Conservation (phyloP, 352 stramenopile species). For the Globisporangium irregulare region DNA sequence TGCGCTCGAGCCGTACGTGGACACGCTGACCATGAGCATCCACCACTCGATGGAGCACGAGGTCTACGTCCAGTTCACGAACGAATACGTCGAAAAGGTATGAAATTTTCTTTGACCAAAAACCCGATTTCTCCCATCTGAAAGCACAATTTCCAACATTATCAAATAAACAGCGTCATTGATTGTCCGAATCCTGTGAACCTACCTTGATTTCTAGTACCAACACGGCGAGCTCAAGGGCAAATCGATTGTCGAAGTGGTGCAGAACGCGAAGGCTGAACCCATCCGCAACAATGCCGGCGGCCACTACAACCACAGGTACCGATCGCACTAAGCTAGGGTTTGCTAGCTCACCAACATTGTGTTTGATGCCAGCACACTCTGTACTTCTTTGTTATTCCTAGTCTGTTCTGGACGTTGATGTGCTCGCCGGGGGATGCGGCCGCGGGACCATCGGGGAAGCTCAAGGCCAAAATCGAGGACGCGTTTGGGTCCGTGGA, state of each 20-base stretch:
- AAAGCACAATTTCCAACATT: background rate
- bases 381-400: background rate
- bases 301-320: slow-evolving; percentile 31
- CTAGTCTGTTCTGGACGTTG: slow-evolving; percentile 21
- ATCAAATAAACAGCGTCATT: background rate
- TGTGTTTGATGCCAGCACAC: background rate
- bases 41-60: slow-evolving; percentile 55
- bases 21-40: slow-evolving; percentile 54
- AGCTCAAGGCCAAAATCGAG: slow-evolving; percentile 48
- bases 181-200: background rate
- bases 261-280: slow-evolving; percentile 28
- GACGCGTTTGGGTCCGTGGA: slow-evolving; percentile 41
- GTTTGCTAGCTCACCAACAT: background rate
- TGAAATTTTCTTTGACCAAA: slow-evolving; percentile 9
- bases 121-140: background rate
- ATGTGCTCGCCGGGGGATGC: slow-evolving; percentile 25
- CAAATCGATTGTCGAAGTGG: slow-evolving; percentile 29
- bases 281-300: slow-evolving; percentile 29
- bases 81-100: slow-evolving; percentile 45
- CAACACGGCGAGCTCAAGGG: slow-evolving; percentile 33
- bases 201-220: slow-evolving; percentile 14
- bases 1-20: slow-evolving; percentile 48
- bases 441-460: slow-evolving; percentile 14
- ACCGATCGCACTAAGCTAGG: background rate
- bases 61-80: slow-evolving; percentile 34